Conservation (phyloP, 805 yeast species). For the Ogataea paradorogensis region DNA sequence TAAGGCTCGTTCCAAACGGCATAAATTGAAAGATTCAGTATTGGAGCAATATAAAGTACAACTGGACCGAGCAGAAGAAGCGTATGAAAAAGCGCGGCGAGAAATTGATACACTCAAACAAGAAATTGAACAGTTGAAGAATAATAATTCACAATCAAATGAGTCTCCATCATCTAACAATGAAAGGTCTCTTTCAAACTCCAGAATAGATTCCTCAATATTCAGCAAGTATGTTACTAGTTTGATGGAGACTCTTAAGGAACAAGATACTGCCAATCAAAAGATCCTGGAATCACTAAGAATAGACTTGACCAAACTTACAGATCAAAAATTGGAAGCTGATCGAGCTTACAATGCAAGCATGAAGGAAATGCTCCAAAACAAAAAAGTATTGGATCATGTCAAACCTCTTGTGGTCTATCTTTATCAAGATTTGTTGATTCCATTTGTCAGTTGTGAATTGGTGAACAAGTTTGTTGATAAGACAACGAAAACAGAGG, state of each 20-base stretch:
- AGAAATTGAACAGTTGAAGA: too few relatives aligned
- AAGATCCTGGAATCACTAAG: background rate
- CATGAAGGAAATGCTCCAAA: background rate
- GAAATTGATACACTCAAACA: too few relatives aligned
- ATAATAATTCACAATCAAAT: too few relatives aligned
- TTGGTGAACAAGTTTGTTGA: constrained; percentile 1
- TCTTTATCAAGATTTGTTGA: constrained; percentile 15
- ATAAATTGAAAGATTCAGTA: background rate
- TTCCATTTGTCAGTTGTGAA: constrained; percentile 16
- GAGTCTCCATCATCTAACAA: too few relatives aligned
- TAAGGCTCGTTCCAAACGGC: background rate
- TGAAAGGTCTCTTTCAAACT: too few relatives aligned
- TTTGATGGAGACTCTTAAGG: background rate
- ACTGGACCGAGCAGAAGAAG: too few relatives aligned
- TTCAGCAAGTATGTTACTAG: too few relatives aligned
- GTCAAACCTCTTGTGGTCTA: constrained; percentile 10
- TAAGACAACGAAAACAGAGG: constrained; percentile 1
- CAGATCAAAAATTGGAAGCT: background rate
- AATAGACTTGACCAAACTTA: background rate
- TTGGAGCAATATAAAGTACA: too few relatives aligned
- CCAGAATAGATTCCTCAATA: too few relatives aligned
- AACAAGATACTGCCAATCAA: background rate
- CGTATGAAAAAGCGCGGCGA: too few relatives aligned
- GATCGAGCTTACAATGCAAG: background rate
- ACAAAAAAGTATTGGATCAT: background rate